Conservation (phyloP, 352 stramenopile species). For the Phytophthora pisi region DNA sequence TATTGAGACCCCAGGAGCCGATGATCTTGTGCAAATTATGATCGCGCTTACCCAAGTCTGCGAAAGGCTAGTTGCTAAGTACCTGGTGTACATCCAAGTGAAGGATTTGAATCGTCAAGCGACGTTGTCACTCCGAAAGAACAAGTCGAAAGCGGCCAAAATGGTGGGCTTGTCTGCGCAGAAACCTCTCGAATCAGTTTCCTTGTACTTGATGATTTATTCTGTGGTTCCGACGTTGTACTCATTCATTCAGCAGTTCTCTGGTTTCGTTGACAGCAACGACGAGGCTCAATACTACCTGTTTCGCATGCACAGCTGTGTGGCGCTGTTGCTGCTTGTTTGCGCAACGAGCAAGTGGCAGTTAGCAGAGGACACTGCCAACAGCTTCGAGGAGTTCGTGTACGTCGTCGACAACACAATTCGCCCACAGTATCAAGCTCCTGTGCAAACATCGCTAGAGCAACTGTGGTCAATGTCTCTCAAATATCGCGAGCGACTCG, state of each 20-base stretch:
- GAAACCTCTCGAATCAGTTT: conserved; percentile 38
- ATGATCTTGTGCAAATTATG: conserved; percentile 49
- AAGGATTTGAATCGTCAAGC: conserved; percentile 55
- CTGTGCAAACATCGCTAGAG: conserved; percentile 26
- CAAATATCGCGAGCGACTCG: conserved; percentile 28
- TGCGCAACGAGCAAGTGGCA: conserved; percentile 44
- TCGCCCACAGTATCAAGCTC: conserved; percentile 26
- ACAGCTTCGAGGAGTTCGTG: conserved; percentile 50
- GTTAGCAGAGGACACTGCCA: conserved; percentile 29
- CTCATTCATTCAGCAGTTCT: conserved; percentile 65
- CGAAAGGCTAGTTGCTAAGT: conserved; percentile 37
- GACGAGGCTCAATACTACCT: conserved; percentile 34
- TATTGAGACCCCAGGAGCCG: conserved; percentile 46
- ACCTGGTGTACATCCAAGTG: conserved; percentile 46
- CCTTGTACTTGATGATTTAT: conserved; percentile 49
- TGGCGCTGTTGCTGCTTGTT: conserved; percentile 44
- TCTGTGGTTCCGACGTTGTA: conserved; percentile 51
- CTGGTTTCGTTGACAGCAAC: conserved; percentile 42
- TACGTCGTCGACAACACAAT: conserved; percentile 56
- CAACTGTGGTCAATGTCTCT: conserved; percentile 32
- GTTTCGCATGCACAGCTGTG: conserved; percentile 34
- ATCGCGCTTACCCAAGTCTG: conserved; percentile 36
- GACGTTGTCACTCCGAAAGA: conserved; percentile 54
- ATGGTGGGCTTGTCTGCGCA: conserved; percentile 29
- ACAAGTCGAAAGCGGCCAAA: conserved; percentile 42